Conservation (phyloP, 1,139 yeast genomes). For the Pichia sp. region DNA sequence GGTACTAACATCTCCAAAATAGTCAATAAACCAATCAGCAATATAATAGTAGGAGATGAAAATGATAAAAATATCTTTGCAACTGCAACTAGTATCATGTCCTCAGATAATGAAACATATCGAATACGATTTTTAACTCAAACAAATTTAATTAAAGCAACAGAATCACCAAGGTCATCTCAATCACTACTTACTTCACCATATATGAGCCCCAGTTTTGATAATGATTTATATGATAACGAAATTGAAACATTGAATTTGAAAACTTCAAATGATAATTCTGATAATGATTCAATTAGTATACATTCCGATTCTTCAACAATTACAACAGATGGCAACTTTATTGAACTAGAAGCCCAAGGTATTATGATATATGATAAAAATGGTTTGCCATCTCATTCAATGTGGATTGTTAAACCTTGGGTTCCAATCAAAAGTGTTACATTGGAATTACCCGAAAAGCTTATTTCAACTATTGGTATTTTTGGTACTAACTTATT, state of each 20-base stretch:
- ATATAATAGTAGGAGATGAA: slow-evolving; percentile 56
- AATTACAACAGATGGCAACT: slow-evolving; percentile 42
- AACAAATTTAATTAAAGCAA: slow-evolving; percentile 33
- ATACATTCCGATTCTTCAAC: slow-evolving; percentile 25
- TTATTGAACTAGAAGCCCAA: slow-evolving; percentile 82
- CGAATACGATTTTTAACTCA: slow-evolving; percentile 66
- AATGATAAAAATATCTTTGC: slow-evolving; percentile 64
- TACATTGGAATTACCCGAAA: slow-evolving; percentile 59
- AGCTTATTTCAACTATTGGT: slow-evolving; percentile 66
- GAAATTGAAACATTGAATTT: slow-evolving; percentile 13
- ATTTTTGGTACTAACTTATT: slow-evolving; percentile 77
- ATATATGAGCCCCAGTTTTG: neutral
- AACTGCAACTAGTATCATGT: slow-evolving; percentile 67
- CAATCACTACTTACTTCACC: neutral
- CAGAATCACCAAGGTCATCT: neutral
- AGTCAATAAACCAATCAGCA: slow-evolving; percentile 52
- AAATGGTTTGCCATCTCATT: slow-evolving; percentile 61
- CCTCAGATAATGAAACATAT: slow-evolving; percentile 66
- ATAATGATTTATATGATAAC: slow-evolving; percentile 10
- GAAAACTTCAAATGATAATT: slow-evolving; percentile 10
- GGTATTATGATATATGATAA: slow-evolving; percentile 83
- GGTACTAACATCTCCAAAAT: slow-evolving; percentile 59
- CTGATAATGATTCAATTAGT: slow-evolving; percentile 24
- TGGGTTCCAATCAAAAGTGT: slow-evolving; percentile 54
- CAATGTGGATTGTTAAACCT: slow-evolving; percentile 92